Conservation (phyloP, 441 rosid species). For the Biscutella laevigata region DNA sequence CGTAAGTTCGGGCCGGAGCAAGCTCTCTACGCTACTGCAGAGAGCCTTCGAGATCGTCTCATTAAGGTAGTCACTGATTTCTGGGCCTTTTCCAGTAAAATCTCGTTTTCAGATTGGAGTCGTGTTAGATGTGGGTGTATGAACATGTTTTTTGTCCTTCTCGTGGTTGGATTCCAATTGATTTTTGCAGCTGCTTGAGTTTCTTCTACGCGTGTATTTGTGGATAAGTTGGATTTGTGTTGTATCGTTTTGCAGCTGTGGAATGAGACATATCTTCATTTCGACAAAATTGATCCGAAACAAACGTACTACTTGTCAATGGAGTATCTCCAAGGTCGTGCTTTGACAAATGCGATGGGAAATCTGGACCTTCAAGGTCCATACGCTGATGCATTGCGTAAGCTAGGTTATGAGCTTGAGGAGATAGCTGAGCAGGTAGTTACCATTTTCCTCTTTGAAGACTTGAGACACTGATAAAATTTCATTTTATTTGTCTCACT, state of each 20-base stretch:
- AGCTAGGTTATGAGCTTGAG: slow-evolving; percentile 77
- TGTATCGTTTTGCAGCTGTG: slow-evolving; percentile 54
- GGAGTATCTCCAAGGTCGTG: slow-evolving; percentile 98
- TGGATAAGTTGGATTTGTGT: too few relatives aligned
- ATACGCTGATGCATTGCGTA: slow-evolving; percentile 68
- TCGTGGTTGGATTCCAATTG: background rate
- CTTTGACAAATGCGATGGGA: slow-evolving; percentile 85
- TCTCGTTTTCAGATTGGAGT: too few relatives aligned
- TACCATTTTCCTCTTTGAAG: slow-evolving; percentile 1
- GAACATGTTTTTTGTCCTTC: background rate
- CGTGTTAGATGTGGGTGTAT: background rate
- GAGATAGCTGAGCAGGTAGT: slow-evolving; percentile 74
- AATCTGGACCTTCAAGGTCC: slow-evolving; percentile 64
- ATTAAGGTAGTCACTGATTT: slow-evolving; percentile 38
- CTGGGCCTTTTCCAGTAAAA: too few relatives aligned
- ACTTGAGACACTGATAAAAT: background rate
- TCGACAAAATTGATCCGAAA: slow-evolving; percentile 72
- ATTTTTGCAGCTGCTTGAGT: slow-evolving; percentile 12
- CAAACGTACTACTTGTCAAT: slow-evolving; percentile 93
- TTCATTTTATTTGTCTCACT: background rate
- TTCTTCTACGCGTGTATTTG: too few relatives aligned
- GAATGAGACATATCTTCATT: slow-evolving; percentile 82
- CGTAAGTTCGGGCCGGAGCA: slow-evolving; percentile 85
- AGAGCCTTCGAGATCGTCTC: slow-evolving; percentile 90
- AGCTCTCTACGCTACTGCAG: slow-evolving; percentile 79